Evolutionary conservation across 768 basidiomycete species (phyloP).

Genomic region (Artomyces pyxidatus): DNA sequence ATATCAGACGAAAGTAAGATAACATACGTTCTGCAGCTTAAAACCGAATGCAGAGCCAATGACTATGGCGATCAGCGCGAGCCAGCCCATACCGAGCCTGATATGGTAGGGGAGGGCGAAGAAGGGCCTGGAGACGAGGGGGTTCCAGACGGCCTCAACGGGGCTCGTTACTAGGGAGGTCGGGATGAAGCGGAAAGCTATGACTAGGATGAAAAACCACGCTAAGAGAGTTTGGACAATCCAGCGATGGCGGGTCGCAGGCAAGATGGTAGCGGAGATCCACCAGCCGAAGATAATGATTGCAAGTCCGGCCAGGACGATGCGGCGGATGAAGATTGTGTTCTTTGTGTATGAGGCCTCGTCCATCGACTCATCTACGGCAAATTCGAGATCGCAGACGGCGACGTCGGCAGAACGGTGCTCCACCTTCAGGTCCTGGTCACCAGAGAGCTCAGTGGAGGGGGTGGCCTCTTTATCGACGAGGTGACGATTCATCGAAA

Average conservation of each 20-base stretch:
- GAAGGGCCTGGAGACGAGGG: conserved; percentile 59
- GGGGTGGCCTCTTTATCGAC: too few species aligned
- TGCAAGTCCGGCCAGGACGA: conserved; percentile 43
- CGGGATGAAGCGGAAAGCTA: conserved; percentile 81
- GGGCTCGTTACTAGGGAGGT: conserved; percentile 62
- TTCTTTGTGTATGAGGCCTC: too few species aligned
- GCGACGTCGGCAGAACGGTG: too few species aligned
- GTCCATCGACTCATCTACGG: too few species aligned
- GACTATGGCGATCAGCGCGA: conserved; percentile 65
- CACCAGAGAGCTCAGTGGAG: too few species aligned
- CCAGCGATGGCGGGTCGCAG: conserved; percentile 72
- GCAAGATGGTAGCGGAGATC: conserved; percentile 65
- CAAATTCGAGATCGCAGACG: too few species aligned
- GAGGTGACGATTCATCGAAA: too few species aligned
- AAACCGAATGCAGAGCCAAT: conserved; percentile 89
- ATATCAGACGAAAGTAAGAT: not conserved
- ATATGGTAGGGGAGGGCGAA: conserved; percentile 43
- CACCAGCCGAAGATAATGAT: conserved; percentile 75
- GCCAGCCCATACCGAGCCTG: conserved; percentile 67
- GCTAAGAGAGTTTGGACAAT: conserved; percentile 76
- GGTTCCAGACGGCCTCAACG: conserved; percentile 63
- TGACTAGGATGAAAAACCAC: conserved; percentile 73
- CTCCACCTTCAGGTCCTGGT: too few species aligned
- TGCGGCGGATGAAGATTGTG: conserved; percentile 19
- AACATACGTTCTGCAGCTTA: conserved; percentile 42